Conservation (phyloP, 495 filamentous ascomycete species). For the Aspergillus mulundensis region DNA sequence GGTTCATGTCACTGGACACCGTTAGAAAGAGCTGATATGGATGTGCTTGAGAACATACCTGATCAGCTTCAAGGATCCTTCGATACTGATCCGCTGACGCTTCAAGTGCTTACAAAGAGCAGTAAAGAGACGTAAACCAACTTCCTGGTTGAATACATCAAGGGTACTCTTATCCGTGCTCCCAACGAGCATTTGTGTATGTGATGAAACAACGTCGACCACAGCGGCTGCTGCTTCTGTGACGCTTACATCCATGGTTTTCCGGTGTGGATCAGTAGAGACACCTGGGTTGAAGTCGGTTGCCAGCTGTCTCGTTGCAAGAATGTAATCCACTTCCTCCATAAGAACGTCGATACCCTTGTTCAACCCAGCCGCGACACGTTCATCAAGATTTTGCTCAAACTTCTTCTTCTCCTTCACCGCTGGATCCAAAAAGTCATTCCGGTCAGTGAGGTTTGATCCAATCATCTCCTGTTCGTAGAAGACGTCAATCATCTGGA, state of each 20-base stretch:
- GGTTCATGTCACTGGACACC: slow-evolving; percentile 77
- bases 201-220: slow-evolving; percentile 77
- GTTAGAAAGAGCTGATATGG: slow-evolving; percentile 9
- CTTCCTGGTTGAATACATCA: slow-evolving; percentile 98
- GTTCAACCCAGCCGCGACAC: slow-evolving; percentile 91
- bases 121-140: slow-evolving; percentile 85
- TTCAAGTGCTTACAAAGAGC: slow-evolving; percentile 96
- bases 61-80: slow-evolving; percentile 88
- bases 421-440: slow-evolving; percentile 90
- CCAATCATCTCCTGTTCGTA: slow-evolving; percentile 91
- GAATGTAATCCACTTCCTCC: slow-evolving; percentile 95
- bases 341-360: slow-evolving; percentile 98
- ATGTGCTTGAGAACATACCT: slow-evolving; percentile 43
- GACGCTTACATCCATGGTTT: slow-evolving; percentile 71
- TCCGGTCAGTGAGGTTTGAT: slow-evolving; percentile 77
- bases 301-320: slow-evolving; percentile 79
- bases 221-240: slow-evolving; percentile 73
- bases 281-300: slow-evolving; percentile 85
- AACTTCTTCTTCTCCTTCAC: slow-evolving; percentile 96
- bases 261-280: slow-evolving; percentile 38
- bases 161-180: slow-evolving; percentile 96
- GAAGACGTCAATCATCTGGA: slow-evolving; percentile 99
- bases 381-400: slow-evolving; percentile 97
- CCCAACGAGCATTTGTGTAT: slow-evolving; percentile 86
- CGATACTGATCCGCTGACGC: slow-evolving; percentile 84